These are phyloP conservation scores for Mucor circinelloides DNA, from an alignment of 371 early-diverging fungal species.

Conservation along the genomic window DNA sequence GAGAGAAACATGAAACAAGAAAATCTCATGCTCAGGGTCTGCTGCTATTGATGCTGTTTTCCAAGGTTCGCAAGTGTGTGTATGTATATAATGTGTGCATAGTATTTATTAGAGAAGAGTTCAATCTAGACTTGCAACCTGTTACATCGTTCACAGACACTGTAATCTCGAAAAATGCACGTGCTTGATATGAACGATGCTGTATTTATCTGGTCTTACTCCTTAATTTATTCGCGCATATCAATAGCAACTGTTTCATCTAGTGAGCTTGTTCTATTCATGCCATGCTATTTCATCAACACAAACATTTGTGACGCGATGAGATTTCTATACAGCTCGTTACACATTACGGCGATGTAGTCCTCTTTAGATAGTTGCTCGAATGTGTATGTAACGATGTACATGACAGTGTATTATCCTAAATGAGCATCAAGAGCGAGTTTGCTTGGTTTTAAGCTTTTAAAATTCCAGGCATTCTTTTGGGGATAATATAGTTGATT, in stretches of 20 bases:
- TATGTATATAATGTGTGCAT: not conserved
- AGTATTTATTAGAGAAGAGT: not conserved
- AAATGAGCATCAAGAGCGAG: not conserved
- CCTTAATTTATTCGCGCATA: not conserved
- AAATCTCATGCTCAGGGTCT: not conserved
- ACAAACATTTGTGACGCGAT: not conserved
- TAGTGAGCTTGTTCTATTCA: not conserved
- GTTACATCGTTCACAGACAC: not conserved
- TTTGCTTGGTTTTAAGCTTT: not conserved
- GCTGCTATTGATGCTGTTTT: not conserved
- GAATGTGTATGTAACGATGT: not conserved
- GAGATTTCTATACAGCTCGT: not conserved
- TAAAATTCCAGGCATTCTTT: not conserved
- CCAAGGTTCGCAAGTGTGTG: not conserved
- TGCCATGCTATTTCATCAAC: not conserved
- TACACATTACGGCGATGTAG: not conserved
- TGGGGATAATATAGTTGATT: not conserved
- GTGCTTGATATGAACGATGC: not conserved
- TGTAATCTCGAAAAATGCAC: not conserved
- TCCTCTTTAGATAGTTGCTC: not conserved
- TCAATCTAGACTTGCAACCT: not conserved
- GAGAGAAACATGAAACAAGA: not conserved
- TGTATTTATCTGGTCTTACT: not conserved
- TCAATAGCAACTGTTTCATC: not conserved
- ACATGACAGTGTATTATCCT: not conserved